Base-by-base conservation (phyloP, 345 rosid species). In the Eucalyptus paniculata region DNA sequence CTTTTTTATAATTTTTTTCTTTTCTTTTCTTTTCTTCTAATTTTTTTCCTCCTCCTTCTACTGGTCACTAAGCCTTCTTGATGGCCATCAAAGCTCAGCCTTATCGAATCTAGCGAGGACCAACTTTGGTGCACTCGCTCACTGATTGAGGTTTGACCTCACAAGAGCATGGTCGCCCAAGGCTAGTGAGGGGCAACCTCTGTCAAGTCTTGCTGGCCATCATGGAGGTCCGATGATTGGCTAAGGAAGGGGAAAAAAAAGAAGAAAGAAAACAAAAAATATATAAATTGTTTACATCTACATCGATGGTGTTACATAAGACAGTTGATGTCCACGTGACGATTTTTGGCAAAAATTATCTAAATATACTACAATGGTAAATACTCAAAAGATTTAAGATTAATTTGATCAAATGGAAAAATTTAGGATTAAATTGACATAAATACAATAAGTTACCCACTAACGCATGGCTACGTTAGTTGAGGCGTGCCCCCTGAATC, bases 241-340 rank as follows among this genome's bases (percentile, higher is more conserved):
- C 30, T 23, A 26, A 56, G 28, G 60, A 9, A 54, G 13, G n/a
- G n/a, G n/a, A n/a, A 1, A 5, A 56, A 24, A 21, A 54, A 9
- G 3, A 21, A 56, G 14, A 21, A 56, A 23, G 62, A 56, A 56
- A 56, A 56, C 30, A 56, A 24, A 24, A 24, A 56, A 24, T 24
- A 4, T 56, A 24, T 4, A 54, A 56, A 10, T 21, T 53, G 2
- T 1, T 53, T 21, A 53, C 26, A 21, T 53, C 26, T 53, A 4
- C 5, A 53, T 19, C 11, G 1, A 19, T 53, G 1, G 2, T 19
- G 58, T 53, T 4, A 53, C 11, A 53, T 53, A 53, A 19, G 26
- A 53, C 0, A 53, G 2, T 8, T 5, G 0, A 56, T 23, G 3
- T 56, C 28, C 3, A 24, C 6, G 0, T 56, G 2, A 10, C 1